Percentiles rank a stretch among this genome's conserved stretches.
Conservation (phyloP, 2,329 filamentous ascomycete species). For the Fusarium sp. region DNA sequence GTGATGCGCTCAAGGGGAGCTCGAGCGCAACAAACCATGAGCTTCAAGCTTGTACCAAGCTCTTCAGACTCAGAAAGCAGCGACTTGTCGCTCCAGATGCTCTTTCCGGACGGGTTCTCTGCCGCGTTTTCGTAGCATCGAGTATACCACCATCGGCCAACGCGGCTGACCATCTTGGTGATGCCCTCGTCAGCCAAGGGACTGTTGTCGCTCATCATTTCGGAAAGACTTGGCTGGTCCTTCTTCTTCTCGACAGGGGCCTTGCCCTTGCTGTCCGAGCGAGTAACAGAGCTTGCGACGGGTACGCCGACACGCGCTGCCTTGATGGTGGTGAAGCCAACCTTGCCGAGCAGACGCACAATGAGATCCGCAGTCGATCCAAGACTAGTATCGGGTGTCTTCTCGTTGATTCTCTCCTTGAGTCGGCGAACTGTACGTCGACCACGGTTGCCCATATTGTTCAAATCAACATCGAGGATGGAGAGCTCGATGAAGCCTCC, state of each 20-base stretch:
- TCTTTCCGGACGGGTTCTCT: slow-evolving; percentile 58
- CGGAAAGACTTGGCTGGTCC: slow-evolving; percentile 71
- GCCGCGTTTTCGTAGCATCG: slow-evolving; percentile 86
- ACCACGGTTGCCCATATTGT: slow-evolving; percentile 82
- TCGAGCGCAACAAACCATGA: slow-evolving; percentile 92
- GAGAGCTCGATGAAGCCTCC: slow-evolving; percentile 84
- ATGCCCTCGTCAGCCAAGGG: slow-evolving; percentile 84
- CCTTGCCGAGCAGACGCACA: slow-evolving; percentile 74
- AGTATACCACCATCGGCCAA: slow-evolving; percentile 97
- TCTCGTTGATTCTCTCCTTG: slow-evolving; percentile 77
- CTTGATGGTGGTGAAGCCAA: slow-evolving; percentile 80
- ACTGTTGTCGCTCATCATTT: slow-evolving; percentile 80
- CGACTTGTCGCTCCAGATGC: slow-evolving; percentile 83
- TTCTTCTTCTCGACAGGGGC: slow-evolving; percentile 49
- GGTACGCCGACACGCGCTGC: slow-evolving; percentile 83
- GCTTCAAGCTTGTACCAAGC: slow-evolving; percentile 86
- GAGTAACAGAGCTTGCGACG: slow-evolving; percentile 68
- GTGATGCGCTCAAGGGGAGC: slow-evolving; percentile 72
- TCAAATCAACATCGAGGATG: slow-evolving; percentile 82
- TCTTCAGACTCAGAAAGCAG: slow-evolving; percentile 88
- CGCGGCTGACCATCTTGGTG: slow-evolving; percentile 90
- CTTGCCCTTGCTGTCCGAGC: slow-evolving; percentile 45
- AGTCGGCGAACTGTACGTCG: slow-evolving; percentile 76
- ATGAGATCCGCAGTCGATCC: slow-evolving; percentile 71
- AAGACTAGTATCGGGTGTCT: slow-evolving; percentile 71